Evolutionary conservation across 306 rosid species (phyloP).

Genomic region (Quillaja saponaria): DNA sequence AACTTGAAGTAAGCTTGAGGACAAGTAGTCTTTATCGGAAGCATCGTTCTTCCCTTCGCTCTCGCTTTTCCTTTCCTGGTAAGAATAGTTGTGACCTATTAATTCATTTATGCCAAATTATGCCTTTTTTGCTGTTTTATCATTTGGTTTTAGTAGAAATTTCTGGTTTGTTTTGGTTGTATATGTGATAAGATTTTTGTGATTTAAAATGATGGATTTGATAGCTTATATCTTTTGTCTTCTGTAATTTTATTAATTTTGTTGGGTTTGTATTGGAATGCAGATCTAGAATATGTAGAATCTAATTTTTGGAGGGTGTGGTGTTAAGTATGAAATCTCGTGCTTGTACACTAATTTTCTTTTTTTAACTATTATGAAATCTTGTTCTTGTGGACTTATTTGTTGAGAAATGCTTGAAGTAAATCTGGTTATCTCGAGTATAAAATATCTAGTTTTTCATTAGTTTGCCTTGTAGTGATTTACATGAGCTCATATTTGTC

Average conservation of each 20-base stretch:
- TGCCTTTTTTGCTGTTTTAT: conserved; percentile 5
- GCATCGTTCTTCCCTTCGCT: conserved; percentile 71
- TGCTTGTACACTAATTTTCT: too few species aligned
- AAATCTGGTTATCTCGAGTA: too few species aligned
- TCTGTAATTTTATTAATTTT: neutral
- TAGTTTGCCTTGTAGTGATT: neutral
- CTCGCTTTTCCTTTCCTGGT: conserved; percentile 77
- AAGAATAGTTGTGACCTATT: conserved; percentile 19
- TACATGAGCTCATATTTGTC: conserved; percentile 14
- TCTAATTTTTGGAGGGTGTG: too few species aligned
- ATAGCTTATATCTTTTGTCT: neutral
- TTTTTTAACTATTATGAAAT: too few species aligned
- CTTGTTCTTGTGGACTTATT: too few species aligned
- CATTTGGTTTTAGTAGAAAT: neutral
- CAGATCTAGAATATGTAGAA: too few species aligned
- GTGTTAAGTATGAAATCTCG: too few species aligned
- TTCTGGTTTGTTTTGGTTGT: neutral
- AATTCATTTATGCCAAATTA: neutral
- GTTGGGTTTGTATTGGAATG: too few species aligned
- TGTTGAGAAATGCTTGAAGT: too few species aligned
- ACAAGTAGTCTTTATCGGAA: conserved; percentile 55
- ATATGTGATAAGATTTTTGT: neutral
- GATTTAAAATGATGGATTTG: neutral
- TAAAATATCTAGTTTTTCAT: neutral
- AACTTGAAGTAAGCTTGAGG: conserved; percentile 62